A percentile compares a stretch with the other conserved stretches of the same genome.
Conservation (phyloP, 495 filamentous ascomycete genomes). For the Aspergillus sclerotiicarbonarius region DNA sequence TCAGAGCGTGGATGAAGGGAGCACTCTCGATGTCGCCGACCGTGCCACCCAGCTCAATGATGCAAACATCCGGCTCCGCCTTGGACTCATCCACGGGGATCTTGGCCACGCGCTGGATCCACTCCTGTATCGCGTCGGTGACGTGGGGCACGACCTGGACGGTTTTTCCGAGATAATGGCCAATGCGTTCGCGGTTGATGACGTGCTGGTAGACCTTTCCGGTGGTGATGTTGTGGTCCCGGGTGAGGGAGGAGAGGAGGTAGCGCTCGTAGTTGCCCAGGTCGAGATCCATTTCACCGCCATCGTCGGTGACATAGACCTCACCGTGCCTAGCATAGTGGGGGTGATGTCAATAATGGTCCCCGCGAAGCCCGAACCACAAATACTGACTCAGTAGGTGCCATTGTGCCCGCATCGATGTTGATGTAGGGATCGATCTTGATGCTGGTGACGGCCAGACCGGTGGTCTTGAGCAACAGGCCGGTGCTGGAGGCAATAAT, state of each 20-base stretch:
- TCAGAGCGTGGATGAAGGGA: slow-evolving; percentile 85
- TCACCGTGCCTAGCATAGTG: slow-evolving; percentile 63
- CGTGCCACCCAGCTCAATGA: slow-evolving; percentile 66
- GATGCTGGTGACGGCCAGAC: slow-evolving; percentile 59
- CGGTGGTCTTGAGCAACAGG: slow-evolving; percentile 79
- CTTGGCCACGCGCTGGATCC: slow-evolving; percentile 83
- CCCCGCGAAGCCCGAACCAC: background rate
- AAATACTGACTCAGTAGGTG: slow-evolving; percentile 66
- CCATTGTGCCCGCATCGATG: slow-evolving; percentile 80
- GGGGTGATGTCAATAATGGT: slow-evolving; percentile 13
- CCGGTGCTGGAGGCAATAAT: slow-evolving; percentile 67
- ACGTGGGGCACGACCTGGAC: slow-evolving; percentile 87
- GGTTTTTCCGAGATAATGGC: slow-evolving; percentile 87
- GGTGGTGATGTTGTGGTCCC: slow-evolving; percentile 90
- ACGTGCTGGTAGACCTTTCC: slow-evolving; percentile 93
- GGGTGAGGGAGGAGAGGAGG: slow-evolving; percentile 66
- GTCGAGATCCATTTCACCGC: slow-evolving; percentile 86
- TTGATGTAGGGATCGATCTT: slow-evolving; percentile 64
- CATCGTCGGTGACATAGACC: slow-evolving; percentile 71
- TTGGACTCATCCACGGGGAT: slow-evolving; percentile 85
- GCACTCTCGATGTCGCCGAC: slow-evolving; percentile 89
- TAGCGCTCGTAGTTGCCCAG: slow-evolving; percentile 95
- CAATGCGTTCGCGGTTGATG: slow-evolving; percentile 72
- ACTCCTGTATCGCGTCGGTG: slow-evolving; percentile 82
- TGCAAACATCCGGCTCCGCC: slow-evolving; percentile 86